These are phyloP conservation scores for Colletotrichum sp. DNA, from an alignment of 2,329 filamentous ascomycete genomes.

Conservation along the genomic window DNA sequence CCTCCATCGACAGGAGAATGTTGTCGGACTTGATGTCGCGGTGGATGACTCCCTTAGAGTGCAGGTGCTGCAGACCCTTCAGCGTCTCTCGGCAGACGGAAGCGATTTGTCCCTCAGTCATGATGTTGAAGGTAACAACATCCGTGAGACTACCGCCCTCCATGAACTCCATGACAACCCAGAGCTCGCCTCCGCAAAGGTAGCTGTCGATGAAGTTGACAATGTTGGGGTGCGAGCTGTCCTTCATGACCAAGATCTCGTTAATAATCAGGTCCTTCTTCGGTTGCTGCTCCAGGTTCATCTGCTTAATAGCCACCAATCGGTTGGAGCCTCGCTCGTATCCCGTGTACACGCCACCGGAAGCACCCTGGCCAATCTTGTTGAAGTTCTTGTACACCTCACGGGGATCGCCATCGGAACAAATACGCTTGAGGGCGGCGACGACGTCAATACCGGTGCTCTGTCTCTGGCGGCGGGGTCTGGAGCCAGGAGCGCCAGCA, in stretches of 20 bases:
- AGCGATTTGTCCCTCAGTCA: conserved; percentile 97
- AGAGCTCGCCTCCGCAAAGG: conserved; percentile 85
- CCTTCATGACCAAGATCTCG: conserved; percentile 98
- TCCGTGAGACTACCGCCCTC: conserved; percentile 97
- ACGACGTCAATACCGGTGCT: conserved; percentile 85
- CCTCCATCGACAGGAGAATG: conserved; percentile 89
- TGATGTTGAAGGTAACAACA: conserved; percentile 98
- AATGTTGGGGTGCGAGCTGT: conserved; percentile 97
- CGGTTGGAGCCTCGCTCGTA: conserved; percentile 84
- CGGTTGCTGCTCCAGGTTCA: conserved; percentile 97
- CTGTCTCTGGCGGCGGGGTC: conserved; percentile 78
- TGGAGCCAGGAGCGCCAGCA: conserved; percentile 44
- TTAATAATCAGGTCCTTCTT: conserved; percentile 99
- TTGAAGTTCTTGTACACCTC: conserved; percentile 85
- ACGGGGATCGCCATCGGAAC: conserved; percentile 86
- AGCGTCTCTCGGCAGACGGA: conserved; percentile 94
- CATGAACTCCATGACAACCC: conserved; percentile 99
- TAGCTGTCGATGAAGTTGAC: conserved; percentile 99
- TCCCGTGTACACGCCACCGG: conserved; percentile 92
- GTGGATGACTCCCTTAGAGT: conserved; percentile 98
- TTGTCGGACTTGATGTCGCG: conserved; percentile 99
- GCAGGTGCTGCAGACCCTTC: conserved; percentile 89
- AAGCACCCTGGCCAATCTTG: conserved; percentile 97
- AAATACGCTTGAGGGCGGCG: conserved; percentile 84
- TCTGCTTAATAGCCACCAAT: conserved; percentile 98